Conservation (phyloP, 257 asterid species). For the Misopates orontium region DNA sequence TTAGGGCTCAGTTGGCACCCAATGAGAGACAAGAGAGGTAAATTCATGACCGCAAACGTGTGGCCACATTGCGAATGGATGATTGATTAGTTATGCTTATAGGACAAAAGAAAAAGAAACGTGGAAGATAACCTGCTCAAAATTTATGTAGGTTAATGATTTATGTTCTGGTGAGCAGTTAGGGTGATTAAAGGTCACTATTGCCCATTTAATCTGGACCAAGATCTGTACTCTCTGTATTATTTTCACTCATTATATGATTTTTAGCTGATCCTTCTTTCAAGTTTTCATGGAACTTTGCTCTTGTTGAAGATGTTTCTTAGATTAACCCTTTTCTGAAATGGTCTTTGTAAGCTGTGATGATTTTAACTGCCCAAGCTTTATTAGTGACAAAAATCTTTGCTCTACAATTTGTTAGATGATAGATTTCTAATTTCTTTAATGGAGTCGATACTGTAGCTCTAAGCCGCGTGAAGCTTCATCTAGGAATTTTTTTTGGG, state of each 20-base stretch:
- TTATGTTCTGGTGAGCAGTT: not conserved
- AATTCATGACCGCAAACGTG: slow-evolving; percentile 8
- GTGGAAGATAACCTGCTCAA: not conserved
- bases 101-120: not conserved
- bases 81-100: not conserved
- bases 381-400: no score
- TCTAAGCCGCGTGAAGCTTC: no score
- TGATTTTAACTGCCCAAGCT: no score
- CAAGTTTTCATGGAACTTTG: not conserved
- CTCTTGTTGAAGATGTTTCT: not conserved
- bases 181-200: not conserved
- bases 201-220: not conserved
- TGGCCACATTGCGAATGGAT: not conserved
- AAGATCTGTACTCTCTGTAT: not conserved
- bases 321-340: not conserved
- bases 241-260: not conserved
- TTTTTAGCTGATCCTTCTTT: not conserved
- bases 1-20: slow-evolving; percentile 66
- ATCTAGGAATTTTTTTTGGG: no score
- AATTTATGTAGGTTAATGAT: not conserved
- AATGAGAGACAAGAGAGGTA: slow-evolving; percentile 79
- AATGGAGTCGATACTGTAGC: no score
- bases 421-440: not conserved
- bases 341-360: not conserved
- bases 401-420: slow-evolving; percentile 17